These are phyloP conservation scores for Carex cristatella DNA, from an alignment of 176 grass and related monocot species.

Conservation along the genomic window DNA sequence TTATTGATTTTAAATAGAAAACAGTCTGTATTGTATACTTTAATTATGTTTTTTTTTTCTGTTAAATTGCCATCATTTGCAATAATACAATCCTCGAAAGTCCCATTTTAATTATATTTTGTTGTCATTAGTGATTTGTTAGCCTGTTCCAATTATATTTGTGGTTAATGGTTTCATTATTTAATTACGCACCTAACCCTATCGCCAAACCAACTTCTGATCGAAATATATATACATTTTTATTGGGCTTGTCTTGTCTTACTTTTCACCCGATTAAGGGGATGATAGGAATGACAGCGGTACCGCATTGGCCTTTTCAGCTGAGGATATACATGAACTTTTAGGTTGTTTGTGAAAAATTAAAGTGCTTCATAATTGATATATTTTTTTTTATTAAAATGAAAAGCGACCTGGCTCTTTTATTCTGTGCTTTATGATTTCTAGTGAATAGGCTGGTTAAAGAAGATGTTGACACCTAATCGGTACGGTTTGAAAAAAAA, in stretches of 20 bases:
- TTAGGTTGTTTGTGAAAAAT: neutral
- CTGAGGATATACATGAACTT: neutral
- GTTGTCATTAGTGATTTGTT: neutral
- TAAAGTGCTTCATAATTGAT: neutral
- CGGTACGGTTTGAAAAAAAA: neutral
- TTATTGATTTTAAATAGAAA: neutral
- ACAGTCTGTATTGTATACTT: neutral
- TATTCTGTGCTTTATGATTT: neutral
- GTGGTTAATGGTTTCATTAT: neutral
- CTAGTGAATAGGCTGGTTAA: neutral
- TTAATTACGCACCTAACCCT: neutral
- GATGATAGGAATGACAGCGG: constrained; percentile 6
- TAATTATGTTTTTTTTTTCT: neutral
- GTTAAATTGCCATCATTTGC: neutral
- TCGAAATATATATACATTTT: neutral
- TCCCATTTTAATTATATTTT: neutral
- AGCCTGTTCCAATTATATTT: neutral
- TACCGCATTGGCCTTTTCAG: neutral
- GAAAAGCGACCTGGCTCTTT: neutral
- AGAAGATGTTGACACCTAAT: neutral
- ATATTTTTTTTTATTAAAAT: neutral
- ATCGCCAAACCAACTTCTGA: neutral
- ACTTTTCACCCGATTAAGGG: neutral
- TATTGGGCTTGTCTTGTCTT: neutral
- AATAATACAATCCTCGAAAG: neutral